A percentile compares a stretch with the other conserved stretches of the same genome.
Conservation (phyloP, 768 basidiomycete genomes). For the Xerocomus spinulosus region DNA sequence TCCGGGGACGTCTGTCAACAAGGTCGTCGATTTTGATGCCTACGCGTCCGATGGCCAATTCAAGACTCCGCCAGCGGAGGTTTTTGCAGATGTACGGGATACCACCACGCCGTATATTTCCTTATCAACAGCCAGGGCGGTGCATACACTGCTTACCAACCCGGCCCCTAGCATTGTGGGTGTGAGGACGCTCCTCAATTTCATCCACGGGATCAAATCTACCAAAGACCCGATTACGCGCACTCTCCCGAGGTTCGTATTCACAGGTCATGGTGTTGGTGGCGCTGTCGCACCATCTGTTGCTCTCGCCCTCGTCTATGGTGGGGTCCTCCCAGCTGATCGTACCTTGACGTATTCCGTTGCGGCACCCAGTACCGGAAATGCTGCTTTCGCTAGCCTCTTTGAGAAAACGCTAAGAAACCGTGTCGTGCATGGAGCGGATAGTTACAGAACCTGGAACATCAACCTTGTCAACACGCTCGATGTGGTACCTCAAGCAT, state of each 20-base stretch:
- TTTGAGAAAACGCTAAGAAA: constrained; percentile 3
- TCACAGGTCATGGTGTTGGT: constrained; percentile 6
- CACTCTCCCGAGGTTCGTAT: constrained; percentile 3
- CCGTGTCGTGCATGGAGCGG: neutral
- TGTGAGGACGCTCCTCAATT: constrained; percentile 1
- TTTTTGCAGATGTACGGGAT: neutral
- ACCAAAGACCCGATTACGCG: neutral
- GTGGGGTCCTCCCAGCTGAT: neutral
- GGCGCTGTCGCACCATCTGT: constrained; percentile 3
- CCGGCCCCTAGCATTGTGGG: neutral
- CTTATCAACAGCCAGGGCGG: neutral
- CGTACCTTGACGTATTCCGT: constrained; percentile 1
- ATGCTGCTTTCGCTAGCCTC: neutral
- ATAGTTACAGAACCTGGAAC: constrained; percentile 7
- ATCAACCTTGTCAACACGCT: constrained; percentile 9
- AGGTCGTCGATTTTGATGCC: constrained; percentile 4
- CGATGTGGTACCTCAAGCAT: constrained; percentile 11
- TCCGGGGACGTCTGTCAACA: neutral
- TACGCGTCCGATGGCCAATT: constrained; percentile 1
- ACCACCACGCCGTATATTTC: neutral
- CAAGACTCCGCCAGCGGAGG: neutral
- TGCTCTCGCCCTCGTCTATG: constrained; percentile 5
- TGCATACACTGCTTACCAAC: constrained; percentile 3
- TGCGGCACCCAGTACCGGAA: constrained; percentile 7
- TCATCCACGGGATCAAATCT: constrained; percentile 1